phyloP scores from a whole-genome alignment of 2,329 filamentous ascomycete genomes.

The Sclerotinia glacialis region DNA sequence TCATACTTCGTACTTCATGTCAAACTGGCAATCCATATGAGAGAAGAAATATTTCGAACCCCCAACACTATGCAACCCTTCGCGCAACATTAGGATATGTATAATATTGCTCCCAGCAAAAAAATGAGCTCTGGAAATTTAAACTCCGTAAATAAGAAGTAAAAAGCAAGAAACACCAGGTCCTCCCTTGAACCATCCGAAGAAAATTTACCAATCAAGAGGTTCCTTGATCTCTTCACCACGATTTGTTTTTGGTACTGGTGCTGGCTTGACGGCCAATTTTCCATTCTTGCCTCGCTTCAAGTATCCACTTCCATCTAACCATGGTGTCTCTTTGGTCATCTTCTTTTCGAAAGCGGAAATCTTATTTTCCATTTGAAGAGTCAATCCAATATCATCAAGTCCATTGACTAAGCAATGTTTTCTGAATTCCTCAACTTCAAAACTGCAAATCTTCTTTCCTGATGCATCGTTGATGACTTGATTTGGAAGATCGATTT shows the following conservation, averaged over 20 bases:
- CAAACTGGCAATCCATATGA: not conserved
- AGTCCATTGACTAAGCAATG: conserved; percentile 90
- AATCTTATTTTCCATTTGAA: conserved; percentile 88
- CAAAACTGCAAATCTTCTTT: conserved; percentile 71
- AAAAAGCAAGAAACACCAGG: conserved; percentile 1
- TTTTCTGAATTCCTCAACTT: conserved; percentile 89
- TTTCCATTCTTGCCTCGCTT: conserved; percentile 54
- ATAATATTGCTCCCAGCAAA: conserved; percentile 7
- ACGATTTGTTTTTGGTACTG: conserved; percentile 80
- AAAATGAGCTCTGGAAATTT: not conserved
- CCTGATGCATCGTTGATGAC: conserved; percentile 73
- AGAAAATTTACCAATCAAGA: conserved; percentile 67
- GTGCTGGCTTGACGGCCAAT: conserved; percentile 55
- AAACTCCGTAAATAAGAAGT: not conserved
- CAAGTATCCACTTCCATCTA: conserved; percentile 82
- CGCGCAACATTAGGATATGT: conserved; percentile 3
- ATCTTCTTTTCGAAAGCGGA: conserved; percentile 66
- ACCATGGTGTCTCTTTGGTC: conserved; percentile 66
- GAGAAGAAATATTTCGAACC: not conserved
- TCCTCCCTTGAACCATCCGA: not conserved
- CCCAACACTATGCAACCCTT: not conserved
- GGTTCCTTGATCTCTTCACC: conserved; percentile 81
- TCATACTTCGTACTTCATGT: not conserved
- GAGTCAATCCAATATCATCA: conserved; percentile 90
- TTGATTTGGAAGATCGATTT: conserved; percentile 84